Conservation (phyloP, 805 yeast genomes). For the Isabelozyma gotoi region DNA sequence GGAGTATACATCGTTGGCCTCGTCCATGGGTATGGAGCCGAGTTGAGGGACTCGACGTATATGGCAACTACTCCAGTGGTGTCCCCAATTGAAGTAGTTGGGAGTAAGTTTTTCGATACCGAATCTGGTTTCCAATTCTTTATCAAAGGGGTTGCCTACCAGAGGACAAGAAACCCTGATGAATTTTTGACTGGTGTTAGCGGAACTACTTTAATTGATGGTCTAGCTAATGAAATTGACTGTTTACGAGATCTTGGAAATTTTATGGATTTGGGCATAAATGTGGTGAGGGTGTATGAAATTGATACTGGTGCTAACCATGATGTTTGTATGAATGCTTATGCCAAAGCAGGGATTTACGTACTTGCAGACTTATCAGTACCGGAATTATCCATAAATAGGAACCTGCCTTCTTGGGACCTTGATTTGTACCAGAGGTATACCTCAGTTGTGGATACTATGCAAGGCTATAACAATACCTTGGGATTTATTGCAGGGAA, state of each 20-base stretch:
- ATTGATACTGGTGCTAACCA: constrained; percentile 72
- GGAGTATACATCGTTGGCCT: neutral
- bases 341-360: constrained; percentile 40
- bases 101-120: constrained; percentile 75
- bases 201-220: constrained; percentile 55
- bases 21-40: neutral
- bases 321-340: constrained; percentile 71
- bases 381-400: constrained; percentile 32
- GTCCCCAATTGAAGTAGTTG: constrained; percentile 59
- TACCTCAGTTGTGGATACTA: constrained; percentile 31
- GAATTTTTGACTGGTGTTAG: constrained; percentile 17
- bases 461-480: constrained; percentile 30
- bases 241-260: constrained; percentile 87
- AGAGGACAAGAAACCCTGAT: constrained; percentile 57
- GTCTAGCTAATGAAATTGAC: constrained; percentile 65
- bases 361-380: constrained; percentile 37
- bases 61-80: constrained; percentile 8
- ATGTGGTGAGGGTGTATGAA: constrained; percentile 84
- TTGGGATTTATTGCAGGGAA: constrained; percentile 43
- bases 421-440: constrained; percentile 26
- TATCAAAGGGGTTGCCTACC: constrained; percentile 87
- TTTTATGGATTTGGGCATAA: constrained; percentile 64
- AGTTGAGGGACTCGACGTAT: neutral
- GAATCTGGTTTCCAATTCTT: constrained; percentile 79
- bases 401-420: constrained; percentile 37